Evolutionary conservation across 2,329 filamentous ascomycete genomes (phyloP), one percentile per base, ranked within the genome.

Genomic region (Emergomyces africanus): DNA sequence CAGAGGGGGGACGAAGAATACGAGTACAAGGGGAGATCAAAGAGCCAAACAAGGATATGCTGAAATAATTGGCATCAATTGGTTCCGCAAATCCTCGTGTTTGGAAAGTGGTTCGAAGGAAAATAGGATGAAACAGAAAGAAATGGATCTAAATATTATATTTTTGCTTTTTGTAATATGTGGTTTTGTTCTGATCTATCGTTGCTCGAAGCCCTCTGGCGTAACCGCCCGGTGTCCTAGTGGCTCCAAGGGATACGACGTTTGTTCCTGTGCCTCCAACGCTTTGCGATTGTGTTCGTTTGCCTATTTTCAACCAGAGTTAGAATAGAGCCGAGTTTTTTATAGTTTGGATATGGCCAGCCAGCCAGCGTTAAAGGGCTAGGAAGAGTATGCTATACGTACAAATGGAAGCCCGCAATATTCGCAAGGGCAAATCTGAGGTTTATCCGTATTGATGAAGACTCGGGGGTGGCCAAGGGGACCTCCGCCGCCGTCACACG

Each of bases 401-500:
- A 97, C 94, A 72, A 86, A 99, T 67, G 94, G 94, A 65, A 94
- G 73, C 57, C 94, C 94, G 72, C 94, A 99, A 79, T 99, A 99
- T 70, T 82, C 86, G 80, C 94, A 99, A 72, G 80, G 79, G 75
- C 84, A 83, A 68, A 99, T 96, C 79, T 97, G 86, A 49, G 94
- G 89, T 81, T 96, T 97, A 77, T 99, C 94, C 65, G 88, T 86
- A 77, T 99, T 99, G 83, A 99, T 99, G 74, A 90, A 99, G 76
- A 99, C 87, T 70, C 84, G 83, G 55, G 94, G 94, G 74, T 99
- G 94, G 49, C 94, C 94, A 59, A 89, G 78, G 37, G 91, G 87
- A 51, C 92, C 94, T 66, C 91, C 91, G 61, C 92, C 94, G 60
- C 94, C 94, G 69, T 97, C 91, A 72, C 94, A 99, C 50, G 85